phyloP scores from a whole-genome alignment of 352 stramenopile genomes.

The Phytophthora cajani region DNA sequence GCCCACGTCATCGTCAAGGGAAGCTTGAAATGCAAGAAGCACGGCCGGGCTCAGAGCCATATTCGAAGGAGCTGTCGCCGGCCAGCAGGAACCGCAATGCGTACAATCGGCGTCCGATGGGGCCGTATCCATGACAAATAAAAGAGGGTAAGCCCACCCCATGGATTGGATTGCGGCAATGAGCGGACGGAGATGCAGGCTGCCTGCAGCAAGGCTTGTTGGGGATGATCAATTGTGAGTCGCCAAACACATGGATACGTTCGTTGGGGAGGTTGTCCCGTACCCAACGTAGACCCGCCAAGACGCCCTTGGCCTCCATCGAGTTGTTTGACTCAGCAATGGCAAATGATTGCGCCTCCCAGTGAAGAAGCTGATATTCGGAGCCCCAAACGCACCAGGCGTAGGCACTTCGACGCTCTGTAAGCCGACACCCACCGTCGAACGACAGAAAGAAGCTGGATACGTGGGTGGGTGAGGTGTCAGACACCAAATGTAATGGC shows the following conservation, averaged over 20 bases:
- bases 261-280: not conserved
- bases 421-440: not conserved
- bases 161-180: not conserved
- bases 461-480: too few relatives aligned
- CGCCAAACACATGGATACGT: not conserved
- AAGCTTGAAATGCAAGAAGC: too few relatives aligned
- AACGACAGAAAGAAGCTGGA: not conserved
- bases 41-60: not conserved
- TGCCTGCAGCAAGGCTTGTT: not conserved
- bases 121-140: not conserved
- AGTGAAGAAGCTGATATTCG: not conserved
- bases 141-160: not conserved
- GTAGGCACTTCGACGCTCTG: not conserved
- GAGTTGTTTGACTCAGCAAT: not conserved
- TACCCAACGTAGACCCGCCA: not conserved
- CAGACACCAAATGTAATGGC: too few relatives aligned
- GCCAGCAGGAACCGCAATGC: too few relatives aligned
- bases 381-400: not conserved
- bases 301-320: not conserved
- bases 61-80: too few relatives aligned
- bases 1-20: too few relatives aligned
- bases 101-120: too few relatives aligned
- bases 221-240: not conserved
- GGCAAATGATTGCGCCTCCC: not conserved
- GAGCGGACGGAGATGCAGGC: not conserved